Evolutionary conservation across 2,329 filamentous ascomycete species (phyloP), one percentile per base, ranked within the genome.

Genomic region (Pseudopyricularia cyperi): DNA sequence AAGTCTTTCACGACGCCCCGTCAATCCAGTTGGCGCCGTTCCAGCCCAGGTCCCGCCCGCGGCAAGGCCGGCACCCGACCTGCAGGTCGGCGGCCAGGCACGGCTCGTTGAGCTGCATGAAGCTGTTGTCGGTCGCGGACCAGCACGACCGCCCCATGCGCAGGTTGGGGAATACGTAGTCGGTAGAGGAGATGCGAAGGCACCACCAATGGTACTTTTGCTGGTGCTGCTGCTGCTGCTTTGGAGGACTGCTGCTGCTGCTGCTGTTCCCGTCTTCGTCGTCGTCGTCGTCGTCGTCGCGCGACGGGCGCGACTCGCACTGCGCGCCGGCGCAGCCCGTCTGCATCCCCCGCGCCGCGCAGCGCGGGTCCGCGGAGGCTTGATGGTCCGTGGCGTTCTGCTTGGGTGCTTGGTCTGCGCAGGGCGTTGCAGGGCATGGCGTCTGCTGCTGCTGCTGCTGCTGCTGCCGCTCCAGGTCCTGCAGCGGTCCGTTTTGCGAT

Each of bases 71-170:
- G 28, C 50, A 51, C 15, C 37, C 50, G 3, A 22, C n/a, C 26
- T 33, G 37, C 11, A 44, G 33, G 39, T 51, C 50, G 26, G 11
- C 39, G 26, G 28, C 17, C 7, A 22, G 11, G 12, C 50, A 51
- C 24, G 50, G 50, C 39, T 9, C 32, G 39, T 46, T 51, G 50
- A 51, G 50, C 50, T 51, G 50, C 50, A 46, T 46, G 39, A 46
- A 51, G n/a, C 30, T n/a, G 39, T 51, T 51, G 39, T 44, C 39
- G 39, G 26, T 28, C 2, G 17, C 48, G 50, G 35, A 39, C 50
- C 50, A 51, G 39, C 50, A 51, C 9, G 50, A 39, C 4, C 50
- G n/a, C 5, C 50, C 50, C 50, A 51, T 51, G 35, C 37, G 35
- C 37, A 46, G 35, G 22, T 46, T 30, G 3, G 37, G 37, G 35